A percentile compares a stretch with the other conserved stretches of the same genome.
Conservation (phyloP, 2,329 filamentous ascomycete species). For the Xenoacremonium recifei region DNA sequence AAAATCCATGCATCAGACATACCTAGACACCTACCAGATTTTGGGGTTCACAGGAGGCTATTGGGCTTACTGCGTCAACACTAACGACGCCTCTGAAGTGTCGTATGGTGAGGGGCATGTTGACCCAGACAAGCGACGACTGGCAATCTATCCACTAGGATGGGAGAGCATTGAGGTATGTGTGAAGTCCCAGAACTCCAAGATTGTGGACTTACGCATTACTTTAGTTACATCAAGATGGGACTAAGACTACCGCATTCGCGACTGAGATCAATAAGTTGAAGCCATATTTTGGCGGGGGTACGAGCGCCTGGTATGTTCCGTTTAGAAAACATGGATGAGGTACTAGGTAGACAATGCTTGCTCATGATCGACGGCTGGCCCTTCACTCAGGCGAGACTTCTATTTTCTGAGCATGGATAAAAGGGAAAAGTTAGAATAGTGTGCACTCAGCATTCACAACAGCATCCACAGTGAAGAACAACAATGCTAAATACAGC, state of each 20-base stretch:
- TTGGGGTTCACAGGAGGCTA: constrained; percentile 17
- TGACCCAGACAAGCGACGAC: too few relatives aligned
- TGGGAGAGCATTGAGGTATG: constrained; percentile 23
- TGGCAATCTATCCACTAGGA: constrained; percentile 14
- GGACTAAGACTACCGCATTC: constrained; percentile 10
- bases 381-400: too few relatives aligned
- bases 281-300: constrained; percentile 10
- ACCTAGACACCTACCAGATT: constrained; percentile 16
- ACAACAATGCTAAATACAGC: too few relatives aligned
- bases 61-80: constrained; percentile 16
- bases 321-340: constrained; percentile 11
- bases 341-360: too few relatives aligned
- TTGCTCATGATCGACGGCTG: too few relatives aligned
- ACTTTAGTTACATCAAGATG: constrained; percentile 15
- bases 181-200: not conserved
- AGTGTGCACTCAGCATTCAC: too few relatives aligned
- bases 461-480: too few relatives aligned
- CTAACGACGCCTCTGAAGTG: constrained; percentile 7
- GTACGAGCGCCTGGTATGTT: constrained; percentile 19
- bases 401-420: too few relatives aligned
- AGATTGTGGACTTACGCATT: not conserved
- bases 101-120: not conserved
- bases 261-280: constrained; percentile 17
- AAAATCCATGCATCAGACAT: constrained; percentile 18
- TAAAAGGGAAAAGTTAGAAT: too few relatives aligned